These are phyloP conservation scores for Triangularia verruculosa DNA, from an alignment of 2,329 filamentous ascomycete genomes.

Conservation along the genomic window DNA sequence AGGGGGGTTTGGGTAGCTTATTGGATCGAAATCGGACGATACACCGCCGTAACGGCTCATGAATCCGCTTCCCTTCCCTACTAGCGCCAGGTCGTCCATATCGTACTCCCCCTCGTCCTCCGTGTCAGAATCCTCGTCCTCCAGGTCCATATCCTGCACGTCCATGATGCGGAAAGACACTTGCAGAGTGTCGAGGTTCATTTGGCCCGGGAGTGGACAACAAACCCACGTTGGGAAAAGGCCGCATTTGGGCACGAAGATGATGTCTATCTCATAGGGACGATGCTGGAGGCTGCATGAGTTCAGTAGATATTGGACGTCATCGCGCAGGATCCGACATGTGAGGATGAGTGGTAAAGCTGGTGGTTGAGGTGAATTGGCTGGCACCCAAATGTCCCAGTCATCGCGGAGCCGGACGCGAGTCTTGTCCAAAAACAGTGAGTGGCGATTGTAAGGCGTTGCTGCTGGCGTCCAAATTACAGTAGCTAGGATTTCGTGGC, in stretches of 20 bases:
- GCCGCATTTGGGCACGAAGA: not conserved
- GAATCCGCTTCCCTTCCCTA: not conserved
- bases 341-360: not conserved
- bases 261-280: not conserved
- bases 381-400: not conserved
- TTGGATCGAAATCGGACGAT: not conserved
- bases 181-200: not conserved
- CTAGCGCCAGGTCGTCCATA: not conserved
- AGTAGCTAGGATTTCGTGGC: not conserved
- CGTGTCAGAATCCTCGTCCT: too few relatives aligned
- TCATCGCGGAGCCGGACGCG: not conserved
- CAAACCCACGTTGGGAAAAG: not conserved
- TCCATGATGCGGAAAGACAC: not conserved
- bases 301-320: not conserved
- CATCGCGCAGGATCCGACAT: not conserved
- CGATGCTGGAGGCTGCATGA: not conserved
- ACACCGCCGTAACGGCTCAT: not conserved
- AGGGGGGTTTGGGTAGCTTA: not conserved
- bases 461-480: not conserved
- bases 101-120: too few relatives aligned
- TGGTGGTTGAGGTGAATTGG: not conserved
- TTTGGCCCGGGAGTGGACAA: not conserved
- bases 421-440: not conserved
- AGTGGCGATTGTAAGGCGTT: not conserved
- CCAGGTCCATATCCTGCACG: not conserved